Conservation (phyloP, 225 moss, liverwort and hornwort genomes). For the Polytrichum commune region DNA sequence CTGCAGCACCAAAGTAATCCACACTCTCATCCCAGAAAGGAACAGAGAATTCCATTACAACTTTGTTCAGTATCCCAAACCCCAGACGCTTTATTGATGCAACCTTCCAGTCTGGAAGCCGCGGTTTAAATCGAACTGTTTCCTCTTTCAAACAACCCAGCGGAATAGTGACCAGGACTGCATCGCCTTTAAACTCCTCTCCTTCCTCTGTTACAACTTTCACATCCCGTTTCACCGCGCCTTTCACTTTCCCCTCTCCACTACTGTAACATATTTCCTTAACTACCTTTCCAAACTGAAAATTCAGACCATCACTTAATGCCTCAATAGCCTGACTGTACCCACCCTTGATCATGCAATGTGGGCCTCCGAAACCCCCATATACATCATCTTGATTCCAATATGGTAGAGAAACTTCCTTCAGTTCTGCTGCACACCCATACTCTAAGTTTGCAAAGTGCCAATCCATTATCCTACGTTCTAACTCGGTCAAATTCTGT, state of each 20-base stretch:
- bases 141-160: constrained; percentile 59
- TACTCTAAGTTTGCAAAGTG: constrained; percentile 69
- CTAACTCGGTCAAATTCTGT: constrained; percentile 44
- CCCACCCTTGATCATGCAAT: constrained; percentile 69
- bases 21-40: constrained; percentile 66
- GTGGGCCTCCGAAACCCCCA: constrained; percentile 63
- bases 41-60: constrained; percentile 54
- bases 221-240: constrained; percentile 36
- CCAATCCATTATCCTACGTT: constrained; percentile 71
- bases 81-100: constrained; percentile 59
- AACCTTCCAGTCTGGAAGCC: constrained; percentile 58
- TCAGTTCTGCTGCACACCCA: constrained; percentile 60
- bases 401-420: constrained; percentile 59
- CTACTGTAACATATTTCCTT: constrained; percentile 31
- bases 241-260: constrained; percentile 37
- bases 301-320: constrained; percentile 46
- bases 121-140: constrained; percentile 42
- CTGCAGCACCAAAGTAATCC: constrained; percentile 63
- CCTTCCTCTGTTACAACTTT: constrained; percentile 33
- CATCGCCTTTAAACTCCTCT: constrained; percentile 56
- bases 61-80: constrained; percentile 60
- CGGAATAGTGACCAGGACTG: constrained; percentile 53
- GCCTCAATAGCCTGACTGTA: constrained; percentile 60
- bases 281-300: constrained; percentile 47
- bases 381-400: constrained; percentile 78